Conservation (phyloP, 1,284 basidiomycete genomes). For the Irpex sp. region DNA sequence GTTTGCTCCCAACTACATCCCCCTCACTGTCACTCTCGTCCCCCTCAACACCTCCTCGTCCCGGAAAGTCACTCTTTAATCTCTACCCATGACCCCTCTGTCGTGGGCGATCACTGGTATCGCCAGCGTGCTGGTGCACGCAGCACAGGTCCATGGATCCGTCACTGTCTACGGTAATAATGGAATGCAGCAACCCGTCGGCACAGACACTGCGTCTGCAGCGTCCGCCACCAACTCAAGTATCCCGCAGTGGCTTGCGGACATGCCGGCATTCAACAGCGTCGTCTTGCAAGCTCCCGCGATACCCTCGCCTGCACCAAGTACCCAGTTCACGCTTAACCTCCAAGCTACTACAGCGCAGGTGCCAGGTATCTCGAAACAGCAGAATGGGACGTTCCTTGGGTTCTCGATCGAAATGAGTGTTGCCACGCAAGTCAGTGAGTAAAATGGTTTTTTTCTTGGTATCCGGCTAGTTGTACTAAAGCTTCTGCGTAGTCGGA, state of each 20-base stretch:
- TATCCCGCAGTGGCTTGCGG: constrained; percentile 8
- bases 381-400: constrained; percentile 57
- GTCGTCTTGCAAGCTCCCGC: constrained; percentile 19
- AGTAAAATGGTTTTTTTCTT: constrained; percentile 26
- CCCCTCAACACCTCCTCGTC: background rate
- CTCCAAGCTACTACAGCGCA: constrained; percentile 20
- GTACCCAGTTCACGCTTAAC: constrained; percentile 24
- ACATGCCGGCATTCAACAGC: constrained; percentile 20
- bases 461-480: background rate
- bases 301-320: constrained; percentile 16
- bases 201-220: background rate
- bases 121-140: background rate
- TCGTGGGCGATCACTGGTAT: background rate
- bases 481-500: constrained; percentile 8
- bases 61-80: background rate
- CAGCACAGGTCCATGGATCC: constrained; percentile 1
- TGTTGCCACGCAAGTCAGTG: constrained; percentile 60
- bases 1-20: background rate
- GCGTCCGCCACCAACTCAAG: constrained; percentile 8
- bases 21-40: background rate
- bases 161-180: constrained; percentile 16
- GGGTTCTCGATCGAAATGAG: constrained; percentile 76
- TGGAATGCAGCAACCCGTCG: constrained; percentile 1
- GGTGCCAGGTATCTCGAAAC: constrained; percentile 43
- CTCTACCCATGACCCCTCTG: background rate